Base-by-base conservation (phyloP, 331 rosid species). In the Pyracantha coccinea region DNA sequence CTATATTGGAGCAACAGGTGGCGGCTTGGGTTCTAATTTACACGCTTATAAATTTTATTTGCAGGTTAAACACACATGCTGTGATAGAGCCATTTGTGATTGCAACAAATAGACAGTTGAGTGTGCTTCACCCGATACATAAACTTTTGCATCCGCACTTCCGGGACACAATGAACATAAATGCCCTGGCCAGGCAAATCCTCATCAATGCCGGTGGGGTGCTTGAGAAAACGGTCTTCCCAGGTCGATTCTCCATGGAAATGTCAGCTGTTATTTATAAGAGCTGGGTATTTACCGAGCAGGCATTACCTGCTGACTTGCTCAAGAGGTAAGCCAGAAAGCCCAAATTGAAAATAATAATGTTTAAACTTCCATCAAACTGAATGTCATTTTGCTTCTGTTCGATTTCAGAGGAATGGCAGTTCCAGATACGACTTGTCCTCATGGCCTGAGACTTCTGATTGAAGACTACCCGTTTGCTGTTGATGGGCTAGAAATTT, bases 401-500 rank as follows among this genome's bases (percentile, higher is more conserved):
- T 8, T 81, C 68, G 61, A 63, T 73, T 66, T 45, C 83, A 95
- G 99, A 77, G 97, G 99, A 76, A 67, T 95, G 65, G 97, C 96
- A 32, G 78, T 89, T 78, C 81, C 61, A 7, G 97, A 92, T 75
- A 47, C 84, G 44, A 73, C 75, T 66, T 25, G 81, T 44, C 88
- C 86, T 69, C 87, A 88, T 44, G 96, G 97, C 78, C 85, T 95
- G 2, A 89, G 75, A 78, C 97, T 95, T 57, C 60, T 89, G 67
- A 90, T 95, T 78, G 85, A 88, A 68, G 99, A 95, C 75, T 95
- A 95, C 71, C 99, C 99, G 3, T 95, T 62, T 77, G 99, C 97
- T 0, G 92, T 87, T 17, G 99, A 95, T 5, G 97, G 99, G 35
- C 80, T 92, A 53, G 97, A 92, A 79, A 89, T 94, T 54, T 94